phyloP scores from a whole-genome alignment of 345 rosid species.

The Viola odorata region DNA sequence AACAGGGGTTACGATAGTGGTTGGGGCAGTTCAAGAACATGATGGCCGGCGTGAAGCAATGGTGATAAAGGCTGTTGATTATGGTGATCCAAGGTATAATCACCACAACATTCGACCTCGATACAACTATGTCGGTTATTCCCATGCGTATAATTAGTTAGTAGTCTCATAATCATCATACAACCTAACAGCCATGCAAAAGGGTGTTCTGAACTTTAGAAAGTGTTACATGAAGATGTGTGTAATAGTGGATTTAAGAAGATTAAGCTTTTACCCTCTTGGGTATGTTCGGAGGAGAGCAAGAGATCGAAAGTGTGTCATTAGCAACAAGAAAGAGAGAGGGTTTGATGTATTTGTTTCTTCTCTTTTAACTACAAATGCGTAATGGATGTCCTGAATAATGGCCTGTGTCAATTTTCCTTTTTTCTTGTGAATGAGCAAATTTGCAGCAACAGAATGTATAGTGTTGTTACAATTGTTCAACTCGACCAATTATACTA shows the following conservation, averaged over 20 bases:
- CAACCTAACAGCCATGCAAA: background rate
- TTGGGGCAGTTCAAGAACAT: slow-evolving; percentile 83
- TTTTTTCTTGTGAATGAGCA: background rate
- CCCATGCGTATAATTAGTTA: slow-evolving; percentile 25
- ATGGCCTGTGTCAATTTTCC: no score
- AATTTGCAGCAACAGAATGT: background rate
- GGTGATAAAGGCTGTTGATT: slow-evolving; percentile 91
- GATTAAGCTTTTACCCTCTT: background rate
- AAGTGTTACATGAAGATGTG: slow-evolving; percentile 7
- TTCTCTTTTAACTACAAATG: background rate
- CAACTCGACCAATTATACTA: no score
- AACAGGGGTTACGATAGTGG: slow-evolving; percentile 39
- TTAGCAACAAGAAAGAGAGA: background rate
- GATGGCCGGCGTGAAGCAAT: slow-evolving; percentile 81
- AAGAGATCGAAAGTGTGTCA: background rate
- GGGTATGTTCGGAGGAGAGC: background rate
- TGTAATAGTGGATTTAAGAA: slow-evolving; percentile 9
- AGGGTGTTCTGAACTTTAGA: background rate
- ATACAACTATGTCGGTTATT: slow-evolving; percentile 53
- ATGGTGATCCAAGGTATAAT: slow-evolving; percentile 46
- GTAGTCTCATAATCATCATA: background rate
- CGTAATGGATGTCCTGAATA: background rate
- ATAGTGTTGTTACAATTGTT: background rate
- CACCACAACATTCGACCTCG: slow-evolving; percentile 63
- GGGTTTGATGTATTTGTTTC: background rate